Evolutionary conservation across 2,329 filamentous ascomycete genomes (phyloP), one percentile per base, ranked within the genome.

Genomic region (Aspergillus viridinutans): DNA sequence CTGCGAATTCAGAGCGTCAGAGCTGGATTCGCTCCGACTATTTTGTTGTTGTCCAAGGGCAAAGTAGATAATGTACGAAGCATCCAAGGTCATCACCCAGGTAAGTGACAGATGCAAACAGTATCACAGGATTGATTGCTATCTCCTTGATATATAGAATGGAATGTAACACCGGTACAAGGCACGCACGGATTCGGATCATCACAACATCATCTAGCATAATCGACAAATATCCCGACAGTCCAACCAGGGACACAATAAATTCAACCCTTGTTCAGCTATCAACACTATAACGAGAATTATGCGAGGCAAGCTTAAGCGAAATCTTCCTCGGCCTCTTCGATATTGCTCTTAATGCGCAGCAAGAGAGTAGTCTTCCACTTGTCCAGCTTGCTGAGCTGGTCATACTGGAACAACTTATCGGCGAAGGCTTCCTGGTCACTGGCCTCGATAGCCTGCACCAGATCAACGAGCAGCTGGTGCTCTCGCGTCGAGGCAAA

Each of bases 301-400:
- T 28, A 8, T 8, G 43, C 43, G 21, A 14, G 43, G 23, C 35
- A 48, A 59, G 49, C 67, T 71, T 75, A 89, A 60, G 86, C 87
- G 67, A 89, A 89, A 67, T 89, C 86, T 63, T 89, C 86, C 43
- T 80, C 84, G 62, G 81, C 79, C 69, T 85, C 82, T 76, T 93
- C 88, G 67, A 96, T 95, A 54, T 81, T 81, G 67, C 87, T 87
- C 86, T 97, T 97, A 68, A 97, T 83, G 65, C 86, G 84, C 69
- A 96, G 78, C 61, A 96, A 75, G 57, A 96, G 79, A 32, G 88
- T 90, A 52, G 90, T 96, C 88, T 97, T 96, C 93, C 93, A 97
- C 80, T 93, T 94, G 72, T 97, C 92, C 69, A 97, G 78, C 81
- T 94, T 94, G 78, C 87, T 94, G 78, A 96, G 82, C 78, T 95